These are phyloP conservation scores for Puccinia coronata DNA, from an alignment of 1,284 basidiomycete genomes.

Conservation along the genomic window DNA sequence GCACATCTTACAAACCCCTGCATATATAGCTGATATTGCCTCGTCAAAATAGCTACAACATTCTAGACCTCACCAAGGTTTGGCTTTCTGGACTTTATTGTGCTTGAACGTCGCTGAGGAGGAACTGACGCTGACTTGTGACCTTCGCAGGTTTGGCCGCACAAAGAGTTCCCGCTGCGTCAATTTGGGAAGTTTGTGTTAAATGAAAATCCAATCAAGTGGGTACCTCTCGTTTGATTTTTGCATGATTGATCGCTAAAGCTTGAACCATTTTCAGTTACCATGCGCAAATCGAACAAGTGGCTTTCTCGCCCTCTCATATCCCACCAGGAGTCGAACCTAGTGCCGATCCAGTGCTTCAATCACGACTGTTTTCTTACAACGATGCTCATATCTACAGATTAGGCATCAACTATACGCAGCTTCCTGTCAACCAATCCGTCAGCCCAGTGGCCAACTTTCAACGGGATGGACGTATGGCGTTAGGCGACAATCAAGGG, in stretches of 20 bases:
- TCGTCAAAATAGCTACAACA: constrained; percentile 24
- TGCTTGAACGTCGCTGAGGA: background rate
- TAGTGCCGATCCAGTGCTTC: constrained; percentile 56
- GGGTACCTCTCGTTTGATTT: background rate
- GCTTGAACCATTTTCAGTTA: constrained; percentile 16
- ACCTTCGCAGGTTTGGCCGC: constrained; percentile 35
- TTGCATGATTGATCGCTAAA: background rate
- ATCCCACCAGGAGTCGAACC: constrained; percentile 55
- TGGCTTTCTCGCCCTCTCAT: constrained; percentile 51
- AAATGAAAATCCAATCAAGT: constrained; percentile 48
- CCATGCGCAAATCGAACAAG: constrained; percentile 44
- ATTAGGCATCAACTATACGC: constrained; percentile 57
- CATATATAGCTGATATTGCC: background rate
- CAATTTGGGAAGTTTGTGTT: constrained; percentile 42
- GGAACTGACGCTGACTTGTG: background rate
- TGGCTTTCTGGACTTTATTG: background rate
- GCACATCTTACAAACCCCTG: too few relatives aligned
- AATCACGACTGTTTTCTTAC: constrained; percentile 57
- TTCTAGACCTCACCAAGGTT: constrained; percentile 47
- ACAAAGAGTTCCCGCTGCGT: constrained; percentile 45
- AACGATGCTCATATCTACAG: constrained; percentile 55
- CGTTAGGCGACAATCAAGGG: constrained; percentile 46
- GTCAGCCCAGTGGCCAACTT: constrained; percentile 49
- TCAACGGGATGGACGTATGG: constrained; percentile 46
- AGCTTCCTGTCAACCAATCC: constrained; percentile 53